These are phyloP conservation scores for Phytopythium delawarense DNA, from an alignment of 352 stramenopile genomes.

Conservation along the genomic window DNA sequence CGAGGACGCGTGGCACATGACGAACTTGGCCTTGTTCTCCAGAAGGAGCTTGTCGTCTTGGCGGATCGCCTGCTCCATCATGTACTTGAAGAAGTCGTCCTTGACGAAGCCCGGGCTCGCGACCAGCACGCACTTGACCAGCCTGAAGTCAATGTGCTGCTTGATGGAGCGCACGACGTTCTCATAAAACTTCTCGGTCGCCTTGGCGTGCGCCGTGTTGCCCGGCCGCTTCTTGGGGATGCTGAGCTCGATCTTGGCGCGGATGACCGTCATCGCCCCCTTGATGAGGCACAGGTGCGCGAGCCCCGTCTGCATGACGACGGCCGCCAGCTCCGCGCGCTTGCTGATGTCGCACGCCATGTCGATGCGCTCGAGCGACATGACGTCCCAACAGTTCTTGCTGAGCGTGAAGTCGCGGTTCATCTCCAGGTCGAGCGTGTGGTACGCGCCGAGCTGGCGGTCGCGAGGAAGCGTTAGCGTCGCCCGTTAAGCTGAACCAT, in stretches of 20 bases:
- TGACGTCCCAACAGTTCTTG: conserved; percentile 97
- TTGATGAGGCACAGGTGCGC: conserved; percentile 98
- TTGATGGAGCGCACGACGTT: conserved; percentile 95
- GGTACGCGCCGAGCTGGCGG: conserved; percentile 92
- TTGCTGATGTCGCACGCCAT: conserved; percentile 93
- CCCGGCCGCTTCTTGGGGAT: conserved; percentile 97
- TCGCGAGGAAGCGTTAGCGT: not conserved
- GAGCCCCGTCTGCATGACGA: conserved; percentile 96
- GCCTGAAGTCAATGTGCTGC: conserved; percentile 95
- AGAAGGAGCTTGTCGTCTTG: conserved; percentile 93
- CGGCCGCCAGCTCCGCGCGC: conserved; percentile 93
- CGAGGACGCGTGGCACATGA: conserved; percentile 93
- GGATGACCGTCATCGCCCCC: conserved; percentile 94
- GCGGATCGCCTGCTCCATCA: conserved; percentile 89
- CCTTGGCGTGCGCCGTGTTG: conserved; percentile 92
- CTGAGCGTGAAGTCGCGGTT: conserved; percentile 95
- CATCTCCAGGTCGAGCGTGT: conserved; percentile 97
- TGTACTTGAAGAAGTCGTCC: conserved; percentile 97
- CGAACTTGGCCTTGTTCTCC: conserved; percentile 97
- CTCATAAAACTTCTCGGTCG: conserved; percentile 95
- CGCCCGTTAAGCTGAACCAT: not conserved
- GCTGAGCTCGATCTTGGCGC: conserved; percentile 93
- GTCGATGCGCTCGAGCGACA: conserved; percentile 96
- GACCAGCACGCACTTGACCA: conserved; percentile 96
- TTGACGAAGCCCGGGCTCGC: conserved; percentile 96